These are phyloP conservation scores for Penstemon davidsonii DNA, from an alignment of 257 asterid genomes.

Conservation along the genomic window DNA sequence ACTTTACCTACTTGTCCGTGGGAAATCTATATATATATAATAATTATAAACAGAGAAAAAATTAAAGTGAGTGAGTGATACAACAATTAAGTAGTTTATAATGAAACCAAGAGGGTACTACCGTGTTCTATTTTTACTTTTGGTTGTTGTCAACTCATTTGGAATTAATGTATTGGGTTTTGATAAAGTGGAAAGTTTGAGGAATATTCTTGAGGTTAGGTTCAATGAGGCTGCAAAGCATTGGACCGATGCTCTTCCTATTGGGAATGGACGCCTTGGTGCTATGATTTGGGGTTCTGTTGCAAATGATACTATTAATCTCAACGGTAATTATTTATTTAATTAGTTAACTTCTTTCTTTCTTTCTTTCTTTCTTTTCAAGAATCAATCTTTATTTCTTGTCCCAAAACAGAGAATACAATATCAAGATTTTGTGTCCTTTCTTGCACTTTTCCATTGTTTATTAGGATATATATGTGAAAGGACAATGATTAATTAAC, in stretches of 20 bases:
- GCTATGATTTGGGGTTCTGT: constrained; percentile 84
- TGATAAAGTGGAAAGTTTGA: constrained; percentile 28
- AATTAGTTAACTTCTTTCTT: background rate
- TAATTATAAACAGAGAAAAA: no score
- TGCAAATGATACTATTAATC: constrained; percentile 63
- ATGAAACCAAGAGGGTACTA: no score
- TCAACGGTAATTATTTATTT: constrained; percentile 51
- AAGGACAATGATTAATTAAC: background rate
- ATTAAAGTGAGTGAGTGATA: no score
- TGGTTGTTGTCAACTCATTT: no score
- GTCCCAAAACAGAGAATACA: constrained; percentile 4
- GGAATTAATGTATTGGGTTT: background rate
- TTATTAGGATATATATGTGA: background rate
- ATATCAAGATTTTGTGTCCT: background rate
- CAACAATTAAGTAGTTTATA: no score
- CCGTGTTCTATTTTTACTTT: no score
- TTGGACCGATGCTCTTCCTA: constrained; percentile 91
- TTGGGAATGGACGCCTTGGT: constrained; percentile 88
- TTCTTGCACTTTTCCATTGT: background rate
- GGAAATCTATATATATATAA: no score
- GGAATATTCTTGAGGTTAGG: constrained; percentile 51
- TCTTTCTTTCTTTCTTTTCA: background rate
- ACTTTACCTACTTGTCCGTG: no score
- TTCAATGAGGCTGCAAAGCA: constrained; percentile 54
- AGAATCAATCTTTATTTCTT: no score